Evolutionary conservation across 305 asterid species (phyloP).

Genomic region (Galium porrigens): DNA sequence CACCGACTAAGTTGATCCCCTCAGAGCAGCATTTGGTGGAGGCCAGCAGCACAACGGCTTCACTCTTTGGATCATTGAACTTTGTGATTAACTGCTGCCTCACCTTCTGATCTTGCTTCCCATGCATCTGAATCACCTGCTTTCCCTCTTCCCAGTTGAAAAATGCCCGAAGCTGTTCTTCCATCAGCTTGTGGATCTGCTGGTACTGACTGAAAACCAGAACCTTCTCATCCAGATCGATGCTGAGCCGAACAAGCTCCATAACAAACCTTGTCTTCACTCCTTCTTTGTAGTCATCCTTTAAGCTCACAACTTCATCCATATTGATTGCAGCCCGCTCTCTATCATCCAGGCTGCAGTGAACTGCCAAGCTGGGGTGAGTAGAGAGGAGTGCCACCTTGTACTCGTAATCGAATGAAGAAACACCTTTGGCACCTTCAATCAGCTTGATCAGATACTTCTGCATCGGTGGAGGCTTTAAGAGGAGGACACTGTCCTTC

Average conservation of each 20-base stretch:
- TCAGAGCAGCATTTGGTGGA: slow-evolving; percentile 57
- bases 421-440: slow-evolving; percentile 9
- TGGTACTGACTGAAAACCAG: slow-evolving; percentile 52
- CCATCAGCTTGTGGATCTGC: slow-evolving; percentile 26
- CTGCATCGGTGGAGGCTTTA: slow-evolving; percentile 36
- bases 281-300: slow-evolving; percentile 31
- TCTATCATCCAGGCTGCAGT: slow-evolving; percentile 13
- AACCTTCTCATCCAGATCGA: slow-evolving; percentile 32
- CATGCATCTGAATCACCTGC: slow-evolving; percentile 36
- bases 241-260: slow-evolving; percentile 40
- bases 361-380: slow-evolving; percentile 38
- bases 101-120: slow-evolving; percentile 30
- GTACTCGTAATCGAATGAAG: slow-evolving; percentile 29
- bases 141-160: slow-evolving; percentile 36
- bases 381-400: slow-evolving; percentile 38
- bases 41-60: slow-evolving; percentile 42
- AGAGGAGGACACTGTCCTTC: slow-evolving; percentile 32
- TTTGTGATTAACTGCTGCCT: slow-evolving; percentile 32
- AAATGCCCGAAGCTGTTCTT: slow-evolving; percentile 23
- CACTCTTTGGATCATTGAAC: slow-evolving; percentile 37
- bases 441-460: slow-evolving; percentile 29
- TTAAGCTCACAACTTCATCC: slow-evolving; percentile 22
- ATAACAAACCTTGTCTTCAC: slow-evolving; percentile 40
- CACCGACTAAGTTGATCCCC: slow-evolving; percentile 63
- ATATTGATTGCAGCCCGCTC: slow-evolving; percentile 18